phyloP scores from a whole-genome alignment of 2,329 filamentous ascomycete species.

The Epichloe sylvatica region DNA sequence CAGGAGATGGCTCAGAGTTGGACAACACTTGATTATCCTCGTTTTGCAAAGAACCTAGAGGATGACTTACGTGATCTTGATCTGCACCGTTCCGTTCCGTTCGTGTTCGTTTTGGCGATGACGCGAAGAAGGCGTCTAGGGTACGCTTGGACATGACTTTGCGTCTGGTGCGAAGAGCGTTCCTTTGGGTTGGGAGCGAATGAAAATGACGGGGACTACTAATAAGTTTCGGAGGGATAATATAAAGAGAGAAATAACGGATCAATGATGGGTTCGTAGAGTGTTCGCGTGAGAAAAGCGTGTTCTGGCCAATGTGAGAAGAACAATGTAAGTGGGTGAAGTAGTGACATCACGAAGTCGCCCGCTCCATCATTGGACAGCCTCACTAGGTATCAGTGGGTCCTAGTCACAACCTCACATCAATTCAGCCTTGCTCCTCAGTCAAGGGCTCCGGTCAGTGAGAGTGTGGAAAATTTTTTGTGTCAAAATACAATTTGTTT shows the following conservation, averaged over 20 bases:
- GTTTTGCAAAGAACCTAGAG: too few relatives aligned
- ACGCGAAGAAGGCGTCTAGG: slow-evolving; percentile 52
- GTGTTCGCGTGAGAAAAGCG: neutral
- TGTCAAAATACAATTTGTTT: neutral
- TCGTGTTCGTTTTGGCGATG: slow-evolving; percentile 12
- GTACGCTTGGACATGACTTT: slow-evolving; percentile 31
- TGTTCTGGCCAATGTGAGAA: neutral
- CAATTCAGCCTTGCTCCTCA: too few relatives aligned
- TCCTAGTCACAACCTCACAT: neutral
- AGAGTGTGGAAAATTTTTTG: neutral
- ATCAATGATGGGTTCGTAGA: too few relatives aligned
- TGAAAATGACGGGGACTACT: too few relatives aligned
- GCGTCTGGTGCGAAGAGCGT: neutral
- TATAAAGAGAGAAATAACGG: too few relatives aligned
- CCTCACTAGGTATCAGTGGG: neutral
- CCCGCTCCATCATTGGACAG: neutral
- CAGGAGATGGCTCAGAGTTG: neutral
- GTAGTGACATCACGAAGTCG: slow-evolving; percentile 4
- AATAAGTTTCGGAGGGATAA: too few relatives aligned
- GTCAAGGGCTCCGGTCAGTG: neutral
- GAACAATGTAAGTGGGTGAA: neutral
- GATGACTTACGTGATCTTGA: neutral
- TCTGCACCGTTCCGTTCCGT: neutral
- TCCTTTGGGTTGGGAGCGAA: too few relatives aligned
- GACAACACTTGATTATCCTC: neutral